phyloP scores from a whole-genome alignment of 2,329 filamentous ascomycete species.

The Nectriaceae sp. region DNA sequence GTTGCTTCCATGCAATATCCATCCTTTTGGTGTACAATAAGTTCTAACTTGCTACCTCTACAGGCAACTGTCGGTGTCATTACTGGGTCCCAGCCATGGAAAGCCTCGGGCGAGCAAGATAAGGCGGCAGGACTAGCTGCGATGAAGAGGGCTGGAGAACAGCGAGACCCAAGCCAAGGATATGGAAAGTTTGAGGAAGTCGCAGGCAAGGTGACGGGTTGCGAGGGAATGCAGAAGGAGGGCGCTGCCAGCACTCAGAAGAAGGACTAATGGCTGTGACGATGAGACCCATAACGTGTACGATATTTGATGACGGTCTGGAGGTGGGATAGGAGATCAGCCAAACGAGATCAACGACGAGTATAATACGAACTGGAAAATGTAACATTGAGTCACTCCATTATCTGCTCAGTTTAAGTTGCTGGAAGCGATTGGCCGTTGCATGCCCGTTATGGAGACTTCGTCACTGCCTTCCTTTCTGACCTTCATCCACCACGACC shows the following conservation, averaged over 20 bases:
- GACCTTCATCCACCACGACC: not conserved
- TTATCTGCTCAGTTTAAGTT: too few relatives aligned
- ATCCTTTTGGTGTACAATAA: not conserved
- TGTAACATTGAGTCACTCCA: too few relatives aligned
- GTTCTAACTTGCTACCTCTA: not conserved
- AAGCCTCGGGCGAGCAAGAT: slow-evolving; percentile 62
- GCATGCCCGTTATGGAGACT: too few relatives aligned
- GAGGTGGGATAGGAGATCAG: too few relatives aligned
- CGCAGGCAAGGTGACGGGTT: slow-evolving; percentile 64
- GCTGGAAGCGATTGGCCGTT: too few relatives aligned
- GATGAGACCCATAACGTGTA: too few relatives aligned
- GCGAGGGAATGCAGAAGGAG: slow-evolving; percentile 69
- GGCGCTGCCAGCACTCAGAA: slow-evolving; percentile 52
- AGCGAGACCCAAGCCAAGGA: slow-evolving; percentile 57
- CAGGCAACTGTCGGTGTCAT: slow-evolving; percentile 62
- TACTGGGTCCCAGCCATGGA: slow-evolving; percentile 65
- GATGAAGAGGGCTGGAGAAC: slow-evolving; percentile 62
- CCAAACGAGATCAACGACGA: too few relatives aligned
- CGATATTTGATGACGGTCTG: too few relatives aligned
- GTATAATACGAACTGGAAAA: too few relatives aligned
- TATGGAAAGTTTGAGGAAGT: slow-evolving; percentile 66
- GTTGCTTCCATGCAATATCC: slow-evolving; percentile 5
- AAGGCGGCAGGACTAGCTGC: slow-evolving; percentile 62
- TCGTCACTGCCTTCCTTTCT: not conserved
- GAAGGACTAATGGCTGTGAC: slow-evolving; percentile 21